Percentiles rank a stretch among this genome's conserved stretches.
Conservation (phyloP, 2,329 filamentous ascomycete genomes). For the Alternaria conjuncta region DNA sequence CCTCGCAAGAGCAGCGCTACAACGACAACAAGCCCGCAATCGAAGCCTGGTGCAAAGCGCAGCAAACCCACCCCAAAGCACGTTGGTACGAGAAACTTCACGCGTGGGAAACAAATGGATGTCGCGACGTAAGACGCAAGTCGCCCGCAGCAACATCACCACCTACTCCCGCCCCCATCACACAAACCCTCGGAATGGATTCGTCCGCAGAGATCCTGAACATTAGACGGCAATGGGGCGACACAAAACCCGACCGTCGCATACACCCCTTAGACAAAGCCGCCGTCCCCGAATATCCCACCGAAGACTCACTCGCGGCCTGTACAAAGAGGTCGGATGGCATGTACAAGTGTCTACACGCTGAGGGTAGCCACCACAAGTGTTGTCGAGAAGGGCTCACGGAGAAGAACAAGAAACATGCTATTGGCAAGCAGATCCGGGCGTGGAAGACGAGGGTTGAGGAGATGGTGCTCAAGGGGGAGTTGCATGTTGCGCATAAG, state of each 20-base stretch:
- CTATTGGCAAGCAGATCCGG: not conserved
- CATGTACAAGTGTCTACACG: not conserved
- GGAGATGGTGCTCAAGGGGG: not conserved
- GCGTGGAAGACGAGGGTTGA: not conserved
- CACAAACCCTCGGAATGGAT: not conserved
- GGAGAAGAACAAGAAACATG: not conserved
- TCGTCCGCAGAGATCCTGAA: not conserved
- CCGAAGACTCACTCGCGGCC: not conserved
- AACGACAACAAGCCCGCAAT: not conserved
- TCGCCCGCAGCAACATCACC: too few relatives aligned
- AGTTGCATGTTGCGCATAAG: not conserved
- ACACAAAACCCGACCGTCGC: not conserved
- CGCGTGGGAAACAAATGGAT: not conserved
- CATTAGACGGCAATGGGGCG: not conserved
- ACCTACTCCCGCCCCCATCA: fast-evolving
- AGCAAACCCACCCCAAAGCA: not conserved
- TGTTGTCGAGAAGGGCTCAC: not conserved
- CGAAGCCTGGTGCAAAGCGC: not conserved
- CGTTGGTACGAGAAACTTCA: not conserved
- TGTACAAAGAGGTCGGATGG: not conserved
- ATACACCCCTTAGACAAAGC: not conserved
- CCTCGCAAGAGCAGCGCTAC: not conserved
- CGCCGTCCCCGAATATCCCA: not conserved
- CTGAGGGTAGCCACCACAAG: not conserved
- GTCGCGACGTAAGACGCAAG: not conserved